Percentiles rank a stretch among this genome's conserved stretches.
Evolutionary conservation across 495 filamentous ascomycete species (phyloP).

Genomic region (Neurospora terricola): DNA sequence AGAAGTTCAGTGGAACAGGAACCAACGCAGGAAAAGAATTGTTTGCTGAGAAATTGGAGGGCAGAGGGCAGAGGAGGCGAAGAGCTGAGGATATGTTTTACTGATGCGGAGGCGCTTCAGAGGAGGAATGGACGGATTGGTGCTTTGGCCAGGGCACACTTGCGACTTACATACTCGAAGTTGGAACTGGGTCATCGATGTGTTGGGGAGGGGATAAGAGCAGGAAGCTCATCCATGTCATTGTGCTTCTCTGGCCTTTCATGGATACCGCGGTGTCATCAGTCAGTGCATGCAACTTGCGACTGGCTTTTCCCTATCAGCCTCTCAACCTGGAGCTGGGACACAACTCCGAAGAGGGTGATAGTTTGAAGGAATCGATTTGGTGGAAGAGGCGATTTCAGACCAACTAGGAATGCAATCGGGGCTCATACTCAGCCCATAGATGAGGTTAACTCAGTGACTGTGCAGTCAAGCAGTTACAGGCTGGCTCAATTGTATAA

Average conservation of each 20-base stretch:
- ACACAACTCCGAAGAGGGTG: neutral
- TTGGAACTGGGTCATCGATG: neutral
- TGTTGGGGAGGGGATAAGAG: neutral
- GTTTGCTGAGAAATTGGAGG: conserved; percentile 44
- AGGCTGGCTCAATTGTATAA: neutral
- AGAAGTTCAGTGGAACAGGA: conserved; percentile 36
- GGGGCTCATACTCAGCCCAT: neutral
- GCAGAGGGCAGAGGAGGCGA: conserved; percentile 35
- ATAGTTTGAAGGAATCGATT: neutral
- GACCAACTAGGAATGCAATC: neutral
- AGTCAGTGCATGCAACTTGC: neutral
- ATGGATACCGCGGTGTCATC: neutral
- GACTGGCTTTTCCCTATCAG: neutral
- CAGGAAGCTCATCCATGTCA: neutral
- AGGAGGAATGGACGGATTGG: neutral
- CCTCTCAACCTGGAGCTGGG: neutral
- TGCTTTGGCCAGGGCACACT: neutral
- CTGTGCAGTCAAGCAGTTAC: neutral
- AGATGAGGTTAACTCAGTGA: neutral
- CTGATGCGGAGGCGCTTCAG: conserved; percentile 11
- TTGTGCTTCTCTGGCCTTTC: neutral
- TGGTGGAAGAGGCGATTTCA: neutral
- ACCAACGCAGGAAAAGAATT: conserved; percentile 61
- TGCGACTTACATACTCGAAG: neutral
- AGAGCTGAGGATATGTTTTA: conserved; percentile 47